phyloP scores from a whole-genome alignment of 805 yeast species.

The Monosporozyma servazzii region DNA sequence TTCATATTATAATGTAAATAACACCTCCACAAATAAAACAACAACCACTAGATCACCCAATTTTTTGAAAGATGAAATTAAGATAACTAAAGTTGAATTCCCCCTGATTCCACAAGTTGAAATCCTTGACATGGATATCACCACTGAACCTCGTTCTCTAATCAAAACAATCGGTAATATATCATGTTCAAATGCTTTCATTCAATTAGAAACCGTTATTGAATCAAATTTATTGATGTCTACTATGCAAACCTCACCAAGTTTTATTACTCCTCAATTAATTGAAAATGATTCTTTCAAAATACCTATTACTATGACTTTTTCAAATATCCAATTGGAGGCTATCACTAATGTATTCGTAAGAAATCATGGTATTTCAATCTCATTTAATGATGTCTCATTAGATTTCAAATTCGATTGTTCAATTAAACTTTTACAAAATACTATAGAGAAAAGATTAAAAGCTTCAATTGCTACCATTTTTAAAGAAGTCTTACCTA shows the following conservation, averaged over 20 bases:
- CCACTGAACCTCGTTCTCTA: constrained; percentile 26
- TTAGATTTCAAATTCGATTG: constrained; percentile 30
- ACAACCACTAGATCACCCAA: not conserved
- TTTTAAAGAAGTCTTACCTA: constrained; percentile 29
- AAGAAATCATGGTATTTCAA: constrained; percentile 26
- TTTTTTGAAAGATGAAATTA: constrained; percentile 25
- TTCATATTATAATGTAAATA: not conserved
- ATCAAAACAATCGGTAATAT: constrained; percentile 30
- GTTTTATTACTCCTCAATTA: constrained; percentile 26
- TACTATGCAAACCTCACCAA: constrained; percentile 21
- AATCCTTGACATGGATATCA: constrained; percentile 27
- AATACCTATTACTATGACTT: constrained; percentile 30
- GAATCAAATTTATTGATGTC: constrained; percentile 28
- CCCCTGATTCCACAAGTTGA: constrained; percentile 26
- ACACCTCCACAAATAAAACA: not conserved
- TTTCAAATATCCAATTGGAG: constrained; percentile 26
- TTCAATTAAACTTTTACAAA: constrained; percentile 28
- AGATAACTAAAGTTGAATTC: constrained; percentile 24
- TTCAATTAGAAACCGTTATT: constrained; percentile 28
- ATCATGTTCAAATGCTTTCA: constrained; percentile 24
- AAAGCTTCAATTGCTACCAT: constrained; percentile 28
- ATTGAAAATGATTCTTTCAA: constrained; percentile 28
- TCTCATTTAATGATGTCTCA: constrained; percentile 31
- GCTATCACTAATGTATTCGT: constrained; percentile 29
- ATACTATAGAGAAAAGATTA: constrained; percentile 28